Evolutionary conservation across 1,139 yeast species (phyloP).

Genomic region (Lodderomyces beijingensis): DNA sequence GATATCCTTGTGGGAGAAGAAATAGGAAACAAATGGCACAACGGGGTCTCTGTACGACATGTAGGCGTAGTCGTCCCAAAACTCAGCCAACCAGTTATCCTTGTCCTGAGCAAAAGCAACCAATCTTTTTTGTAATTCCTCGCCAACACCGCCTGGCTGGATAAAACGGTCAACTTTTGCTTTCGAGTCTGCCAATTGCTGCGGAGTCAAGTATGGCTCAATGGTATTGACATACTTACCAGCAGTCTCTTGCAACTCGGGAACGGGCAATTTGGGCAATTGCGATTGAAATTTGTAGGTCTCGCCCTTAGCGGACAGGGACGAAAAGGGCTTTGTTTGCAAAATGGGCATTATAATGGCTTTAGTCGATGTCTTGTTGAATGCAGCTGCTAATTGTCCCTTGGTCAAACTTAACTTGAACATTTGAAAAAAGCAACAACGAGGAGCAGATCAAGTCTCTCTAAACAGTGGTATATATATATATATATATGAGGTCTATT

Average conservation of each 20-base stretch:
- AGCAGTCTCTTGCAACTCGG: slow-evolving; percentile 70
- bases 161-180: slow-evolving; percentile 63
- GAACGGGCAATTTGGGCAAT: slow-evolving; percentile 86
- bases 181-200: slow-evolving; percentile 55
- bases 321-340: slow-evolving; percentile 22
- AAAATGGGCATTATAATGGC: slow-evolving; percentile 12
- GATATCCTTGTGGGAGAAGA: slow-evolving; percentile 75
- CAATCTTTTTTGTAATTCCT: slow-evolving; percentile 64
- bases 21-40: slow-evolving; percentile 89
- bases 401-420: slow-evolving; percentile 8
- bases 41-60: slow-evolving; percentile 89
- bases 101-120: slow-evolving; percentile 52
- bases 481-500: too few relatives aligned
- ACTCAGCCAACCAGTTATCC: slow-evolving; percentile 87
- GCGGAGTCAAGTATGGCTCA: slow-evolving; percentile 56
- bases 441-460: too few relatives aligned
- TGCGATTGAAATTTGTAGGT: slow-evolving; percentile 70
- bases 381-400: slow-evolving; percentile 2
- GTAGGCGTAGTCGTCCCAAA: slow-evolving; percentile 96
- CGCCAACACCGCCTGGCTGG: slow-evolving; percentile 52
- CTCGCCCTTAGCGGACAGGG: slow-evolving; percentile 52
- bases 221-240: slow-evolving; percentile 67
- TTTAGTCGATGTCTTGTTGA: slow-evolving; percentile 1
- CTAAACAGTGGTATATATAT: too few relatives aligned
- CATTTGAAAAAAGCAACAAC: slow-evolving; percentile 8